phyloP scores from a whole-genome alignment of 768 basidiomycete species.

The Tricholoma furcatifolium region DNA sequence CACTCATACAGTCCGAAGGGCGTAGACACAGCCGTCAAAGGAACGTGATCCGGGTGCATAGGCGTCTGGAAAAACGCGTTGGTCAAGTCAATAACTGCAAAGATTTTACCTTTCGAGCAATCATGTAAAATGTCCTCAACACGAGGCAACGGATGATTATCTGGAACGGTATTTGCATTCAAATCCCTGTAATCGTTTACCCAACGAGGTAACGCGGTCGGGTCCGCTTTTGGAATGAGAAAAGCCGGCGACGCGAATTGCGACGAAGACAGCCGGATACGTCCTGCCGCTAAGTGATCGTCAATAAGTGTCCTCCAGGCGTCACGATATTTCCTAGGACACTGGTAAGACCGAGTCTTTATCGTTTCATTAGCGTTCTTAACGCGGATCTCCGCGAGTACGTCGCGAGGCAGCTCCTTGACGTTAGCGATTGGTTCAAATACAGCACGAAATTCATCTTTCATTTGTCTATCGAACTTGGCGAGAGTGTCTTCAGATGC shows the following conservation, averaged over 20 bases:
- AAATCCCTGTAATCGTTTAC: slow-evolving; percentile 33
- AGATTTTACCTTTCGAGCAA: no score
- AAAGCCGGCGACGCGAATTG: slow-evolving; percentile 36
- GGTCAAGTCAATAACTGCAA: slow-evolving; percentile 34
- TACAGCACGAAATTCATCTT: no score
- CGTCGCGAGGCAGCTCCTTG: no score
- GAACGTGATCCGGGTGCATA: slow-evolving; percentile 26
- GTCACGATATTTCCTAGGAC: slow-evolving; percentile 29
- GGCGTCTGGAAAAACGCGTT: slow-evolving; percentile 36
- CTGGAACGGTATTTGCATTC: slow-evolving; percentile 28
- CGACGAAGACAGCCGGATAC: slow-evolving; percentile 25
- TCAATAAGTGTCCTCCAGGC: slow-evolving; percentile 32
- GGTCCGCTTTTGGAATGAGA: no score
- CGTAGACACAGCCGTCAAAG: no score
- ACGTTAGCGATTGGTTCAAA: no score
- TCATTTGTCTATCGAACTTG: no score
- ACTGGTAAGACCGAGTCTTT: slow-evolving; percentile 24
- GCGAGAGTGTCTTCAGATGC: no score
- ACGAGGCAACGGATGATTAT: no score
- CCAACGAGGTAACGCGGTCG: slow-evolving; percentile 34
- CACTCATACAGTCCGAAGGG: no score
- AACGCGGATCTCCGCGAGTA: no score
- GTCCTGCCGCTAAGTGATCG: slow-evolving; percentile 30
- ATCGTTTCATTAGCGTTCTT: slow-evolving; percentile 26
- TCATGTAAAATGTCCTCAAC: no score